Evolutionary conservation across 768 basidiomycete species (phyloP).

Genomic region (Hemileccinum rubropunctum): DNA sequence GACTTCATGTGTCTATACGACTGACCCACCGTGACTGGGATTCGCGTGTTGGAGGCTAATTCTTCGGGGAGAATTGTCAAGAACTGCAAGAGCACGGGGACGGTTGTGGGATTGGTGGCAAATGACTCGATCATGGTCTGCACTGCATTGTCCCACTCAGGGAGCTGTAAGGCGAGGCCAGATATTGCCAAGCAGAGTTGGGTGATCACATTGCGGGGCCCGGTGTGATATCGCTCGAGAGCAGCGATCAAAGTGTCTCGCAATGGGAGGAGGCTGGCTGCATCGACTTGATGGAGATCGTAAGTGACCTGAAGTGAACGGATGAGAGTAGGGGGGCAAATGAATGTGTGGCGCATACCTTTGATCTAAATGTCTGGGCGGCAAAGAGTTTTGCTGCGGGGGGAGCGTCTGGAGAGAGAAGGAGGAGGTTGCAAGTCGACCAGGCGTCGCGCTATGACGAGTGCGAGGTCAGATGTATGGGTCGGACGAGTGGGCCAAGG

Average conservation of each 20-base stretch:
- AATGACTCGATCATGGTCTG: conserved; percentile 79
- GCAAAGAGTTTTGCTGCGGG: conserved; percentile 86
- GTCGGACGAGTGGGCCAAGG: conserved; percentile 54
- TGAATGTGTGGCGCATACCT: conserved; percentile 51
- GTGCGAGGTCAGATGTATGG: conserved; percentile 64
- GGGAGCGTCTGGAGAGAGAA: conserved; percentile 77
- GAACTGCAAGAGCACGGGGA: conserved; percentile 84
- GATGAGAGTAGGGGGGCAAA: conserved; percentile 29
- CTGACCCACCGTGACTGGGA: conserved; percentile 78
- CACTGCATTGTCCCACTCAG: conserved; percentile 80
- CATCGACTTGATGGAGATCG: conserved; percentile 87
- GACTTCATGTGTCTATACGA: background rate
- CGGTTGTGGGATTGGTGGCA: conserved; percentile 80
- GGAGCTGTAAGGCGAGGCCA: conserved; percentile 87
- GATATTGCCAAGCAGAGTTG: conserved; percentile 90
- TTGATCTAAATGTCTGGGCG: conserved; percentile 93
- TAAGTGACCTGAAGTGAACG: conserved; percentile 74
- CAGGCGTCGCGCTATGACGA: conserved; percentile 91
- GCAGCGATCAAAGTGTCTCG: conserved; percentile 85
- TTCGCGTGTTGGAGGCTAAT: conserved; percentile 74
- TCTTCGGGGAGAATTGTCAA: conserved; percentile 91
- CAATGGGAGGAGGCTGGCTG: conserved; percentile 67
- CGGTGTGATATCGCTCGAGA: conserved; percentile 66
- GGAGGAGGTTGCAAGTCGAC: conserved; percentile 90
- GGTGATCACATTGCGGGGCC: conserved; percentile 80